Percentiles rank a stretch among this genome's conserved stretches.
These are phyloP conservation scores for Penicillium sp. DNA, from an alignment of 2,329 filamentous ascomycete species.

Conservation along the genomic window DNA sequence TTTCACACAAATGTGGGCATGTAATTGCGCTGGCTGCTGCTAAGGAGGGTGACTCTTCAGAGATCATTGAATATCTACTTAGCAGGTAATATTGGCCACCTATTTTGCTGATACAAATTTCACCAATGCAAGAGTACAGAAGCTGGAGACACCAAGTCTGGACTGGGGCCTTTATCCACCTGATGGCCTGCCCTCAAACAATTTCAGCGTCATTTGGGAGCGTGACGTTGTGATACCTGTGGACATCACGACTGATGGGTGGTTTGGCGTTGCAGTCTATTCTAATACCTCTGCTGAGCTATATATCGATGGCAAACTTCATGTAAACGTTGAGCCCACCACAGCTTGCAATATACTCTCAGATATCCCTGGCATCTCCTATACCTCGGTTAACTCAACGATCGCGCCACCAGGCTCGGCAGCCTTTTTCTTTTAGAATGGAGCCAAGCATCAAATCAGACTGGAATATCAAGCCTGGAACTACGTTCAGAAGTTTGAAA, in stretches of 20 bases:
- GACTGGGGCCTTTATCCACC: constrained; percentile 50
- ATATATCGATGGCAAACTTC: constrained; percentile 19
- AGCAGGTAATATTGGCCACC: constrained; percentile 31
- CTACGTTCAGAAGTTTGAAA: constrained; percentile 35
- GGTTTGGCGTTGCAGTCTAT: constrained; percentile 45
- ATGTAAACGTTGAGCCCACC: constrained; percentile 33
- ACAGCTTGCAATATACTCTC: constrained; percentile 37
- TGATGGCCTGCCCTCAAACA: constrained; percentile 44
- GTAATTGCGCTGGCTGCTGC: no score
- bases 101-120: constrained; percentile 47
- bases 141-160: constrained; percentile 40
- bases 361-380: constrained; percentile 44
- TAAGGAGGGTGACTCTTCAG: no score
- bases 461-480: constrained; percentile 49
- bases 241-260: constrained; percentile 41
- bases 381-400: constrained; percentile 39
- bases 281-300: constrained; percentile 44
- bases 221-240: constrained; percentile 41
- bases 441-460: constrained; percentile 36
- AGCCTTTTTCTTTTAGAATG: constrained; percentile 41
- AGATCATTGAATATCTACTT: no score
- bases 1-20: no score
- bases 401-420: constrained; percentile 37
- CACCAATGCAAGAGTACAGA: constrained; percentile 27
- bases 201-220: constrained; percentile 49